A percentile compares a stretch with the other conserved stretches of the same genome.
Conservation (phyloP, 805 yeast species). For the Ogataea wickerhamii region DNA sequence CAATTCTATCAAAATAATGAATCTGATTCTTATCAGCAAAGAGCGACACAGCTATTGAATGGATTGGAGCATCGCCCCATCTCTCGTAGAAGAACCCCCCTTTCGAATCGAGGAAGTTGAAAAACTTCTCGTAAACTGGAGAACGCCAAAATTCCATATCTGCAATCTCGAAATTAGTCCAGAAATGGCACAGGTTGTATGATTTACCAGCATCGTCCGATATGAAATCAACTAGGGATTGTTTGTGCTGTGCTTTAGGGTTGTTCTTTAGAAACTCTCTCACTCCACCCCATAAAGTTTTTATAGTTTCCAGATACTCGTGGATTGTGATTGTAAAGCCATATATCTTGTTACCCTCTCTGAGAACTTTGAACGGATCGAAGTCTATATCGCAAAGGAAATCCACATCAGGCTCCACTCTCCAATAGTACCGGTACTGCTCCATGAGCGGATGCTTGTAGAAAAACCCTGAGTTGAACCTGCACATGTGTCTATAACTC, state of each 20-base stretch:
- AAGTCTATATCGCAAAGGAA: conserved; percentile 58
- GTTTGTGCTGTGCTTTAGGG: conserved; percentile 38
- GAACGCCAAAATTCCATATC: conserved; percentile 67
- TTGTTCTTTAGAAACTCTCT: conserved; percentile 40
- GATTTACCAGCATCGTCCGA: conserved; percentile 59
- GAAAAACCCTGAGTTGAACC: conserved; percentile 49
- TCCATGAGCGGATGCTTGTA: conserved; percentile 54
- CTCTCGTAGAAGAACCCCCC: conserved; percentile 87
- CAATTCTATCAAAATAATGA: conserved; percentile 71
- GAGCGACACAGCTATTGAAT: conserved; percentile 68
- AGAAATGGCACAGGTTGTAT: conserved; percentile 75
- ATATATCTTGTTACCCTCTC: conserved; percentile 50
- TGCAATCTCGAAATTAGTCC: conserved; percentile 79
- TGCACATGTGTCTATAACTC: conserved; percentile 46
- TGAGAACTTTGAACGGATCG: conserved; percentile 61
- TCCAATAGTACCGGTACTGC: conserved; percentile 69
- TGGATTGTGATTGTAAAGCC: conserved; percentile 66
- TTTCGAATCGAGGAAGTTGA: conserved; percentile 55
- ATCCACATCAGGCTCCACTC: conserved; percentile 69
- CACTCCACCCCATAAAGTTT: conserved; percentile 52
- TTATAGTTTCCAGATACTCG: conserved; percentile 61
- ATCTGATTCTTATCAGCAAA: conserved; percentile 54
- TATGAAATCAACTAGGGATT: conserved; percentile 61
- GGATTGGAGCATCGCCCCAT: conserved; percentile 96
- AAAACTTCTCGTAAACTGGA: conserved; percentile 53